A percentile compares a stretch with the other conserved stretches of the same genome.
phyloP scores from a whole-genome alignment of 768 basidiomycete genomes.

The Dentipellis sp. region DNA sequence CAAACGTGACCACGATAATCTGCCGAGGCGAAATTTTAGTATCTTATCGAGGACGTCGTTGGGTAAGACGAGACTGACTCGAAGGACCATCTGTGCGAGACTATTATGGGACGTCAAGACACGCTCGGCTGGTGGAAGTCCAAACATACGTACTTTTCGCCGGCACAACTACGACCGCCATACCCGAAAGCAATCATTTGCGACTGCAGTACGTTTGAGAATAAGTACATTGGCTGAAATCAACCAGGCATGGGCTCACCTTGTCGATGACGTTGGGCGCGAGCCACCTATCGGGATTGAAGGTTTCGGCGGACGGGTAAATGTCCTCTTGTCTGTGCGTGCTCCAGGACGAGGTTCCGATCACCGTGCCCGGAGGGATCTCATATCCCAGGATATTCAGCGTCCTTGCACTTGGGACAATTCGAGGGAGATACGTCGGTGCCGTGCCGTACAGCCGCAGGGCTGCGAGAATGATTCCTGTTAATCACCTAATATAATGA shows the following conservation, averaged over 20 bases:
- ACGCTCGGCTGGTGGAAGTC: not conserved
- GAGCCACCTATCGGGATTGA: not conserved
- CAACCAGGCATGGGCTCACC: too few species aligned
- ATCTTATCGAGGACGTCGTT: not conserved
- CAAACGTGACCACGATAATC: not conserved
- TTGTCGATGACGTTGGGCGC: not conserved
- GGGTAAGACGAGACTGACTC: not conserved
- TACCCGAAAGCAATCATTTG: not conserved
- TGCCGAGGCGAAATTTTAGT: not conserved
- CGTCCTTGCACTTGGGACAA: not conserved
- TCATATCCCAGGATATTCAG: not conserved
- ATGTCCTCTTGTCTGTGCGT: not conserved
- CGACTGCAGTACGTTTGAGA: too few species aligned
- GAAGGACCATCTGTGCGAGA: not conserved
- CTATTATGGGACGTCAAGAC: not conserved
- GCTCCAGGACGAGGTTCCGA: not conserved
- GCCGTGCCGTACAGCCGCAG: not conserved
- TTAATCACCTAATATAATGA: not conserved
- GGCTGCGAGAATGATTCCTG: not conserved
- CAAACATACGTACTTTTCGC: not conserved
- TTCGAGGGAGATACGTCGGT: not conserved
- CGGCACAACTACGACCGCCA: not conserved
- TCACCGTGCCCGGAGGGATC: not conserved
- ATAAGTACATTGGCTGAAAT: too few species aligned
- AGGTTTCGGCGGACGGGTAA: not conserved